phyloP scores from a whole-genome alignment of 139 green algal genomes.

The Raphidocelis subcapitata region DNA sequence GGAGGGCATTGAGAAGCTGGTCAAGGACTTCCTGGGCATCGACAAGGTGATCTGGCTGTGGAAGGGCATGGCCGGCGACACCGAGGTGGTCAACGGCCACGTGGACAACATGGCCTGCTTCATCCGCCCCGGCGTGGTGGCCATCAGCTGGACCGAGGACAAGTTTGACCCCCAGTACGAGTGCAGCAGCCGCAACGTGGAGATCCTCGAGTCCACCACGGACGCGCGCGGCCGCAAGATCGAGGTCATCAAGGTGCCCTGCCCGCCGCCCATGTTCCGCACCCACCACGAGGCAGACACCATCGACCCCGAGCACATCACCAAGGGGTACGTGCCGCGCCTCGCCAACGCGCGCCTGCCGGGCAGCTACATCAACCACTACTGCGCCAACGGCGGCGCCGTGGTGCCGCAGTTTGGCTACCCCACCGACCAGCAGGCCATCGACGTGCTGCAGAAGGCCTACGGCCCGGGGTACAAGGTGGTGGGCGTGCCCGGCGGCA shows the following conservation, averaged over 20 bases:
- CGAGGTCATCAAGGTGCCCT: slow-evolving; percentile 69
- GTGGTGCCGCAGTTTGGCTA: slow-evolving; percentile 59
- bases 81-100: slow-evolving; percentile 68
- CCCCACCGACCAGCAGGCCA: slow-evolving; percentile 47
- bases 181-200: slow-evolving; percentile 33
- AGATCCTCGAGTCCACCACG: slow-evolving; percentile 38
- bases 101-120: slow-evolving; percentile 81
- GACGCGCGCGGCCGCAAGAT: slow-evolving; percentile 60
- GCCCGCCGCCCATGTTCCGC: slow-evolving; percentile 52
- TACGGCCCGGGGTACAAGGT: slow-evolving; percentile 60
- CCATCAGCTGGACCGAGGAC: slow-evolving; percentile 72
- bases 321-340: slow-evolving; percentile 58
- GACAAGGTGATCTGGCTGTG: slow-evolving; percentile 80
- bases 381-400: slow-evolving; percentile 66
- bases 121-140: slow-evolving; percentile 58
- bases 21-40: slow-evolving; percentile 69
- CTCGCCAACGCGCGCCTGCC: slow-evolving; percentile 49
- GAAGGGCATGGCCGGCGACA: slow-evolving; percentile 56
- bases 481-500: slow-evolving; percentile 52
- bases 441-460: slow-evolving; percentile 49
- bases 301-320: slow-evolving; percentile 52
- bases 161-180: slow-evolving; percentile 61
- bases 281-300: slow-evolving; percentile 46
- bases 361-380: slow-evolving; percentile 85
- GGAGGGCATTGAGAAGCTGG: slow-evolving; percentile 55